These are phyloP conservation scores for Nakataea oryzae DNA, from an alignment of 2,329 filamentous ascomycete species.

Conservation along the genomic window DNA sequence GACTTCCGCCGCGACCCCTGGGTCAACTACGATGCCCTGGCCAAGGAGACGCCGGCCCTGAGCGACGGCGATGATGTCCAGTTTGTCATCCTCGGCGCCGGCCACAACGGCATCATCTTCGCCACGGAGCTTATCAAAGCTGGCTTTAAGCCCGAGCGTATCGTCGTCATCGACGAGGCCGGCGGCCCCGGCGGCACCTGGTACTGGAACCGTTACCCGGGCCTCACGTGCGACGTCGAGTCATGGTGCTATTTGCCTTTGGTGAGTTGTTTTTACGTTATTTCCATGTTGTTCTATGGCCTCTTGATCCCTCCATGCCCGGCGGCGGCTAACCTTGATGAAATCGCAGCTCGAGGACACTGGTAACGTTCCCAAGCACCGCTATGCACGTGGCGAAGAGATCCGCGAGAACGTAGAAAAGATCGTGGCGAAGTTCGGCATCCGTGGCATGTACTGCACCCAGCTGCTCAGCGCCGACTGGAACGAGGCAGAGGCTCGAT, in stretches of 20 bases:
- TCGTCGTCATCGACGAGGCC: background rate
- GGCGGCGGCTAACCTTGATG: too few relatives aligned
- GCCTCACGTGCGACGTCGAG: slow-evolving; percentile 32
- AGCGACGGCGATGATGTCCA: background rate
- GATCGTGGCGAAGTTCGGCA: slow-evolving; percentile 25
- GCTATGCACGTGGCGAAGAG: slow-evolving; percentile 24
- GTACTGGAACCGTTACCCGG: slow-evolving; percentile 3
- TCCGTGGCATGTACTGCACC: slow-evolving; percentile 31
- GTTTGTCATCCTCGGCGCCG: background rate
- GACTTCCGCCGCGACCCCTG: too few relatives aligned
- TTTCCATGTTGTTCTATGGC: too few relatives aligned
- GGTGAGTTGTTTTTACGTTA: too few relatives aligned
- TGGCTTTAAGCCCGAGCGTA: background rate
- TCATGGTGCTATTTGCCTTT: slow-evolving; percentile 50
- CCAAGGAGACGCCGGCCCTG: background rate
- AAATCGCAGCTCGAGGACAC: slow-evolving; percentile 49
- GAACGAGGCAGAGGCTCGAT: slow-evolving; percentile 22
- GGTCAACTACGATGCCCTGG: background rate
- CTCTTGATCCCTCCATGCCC: too few relatives aligned
- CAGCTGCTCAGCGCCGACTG: slow-evolving; percentile 25
- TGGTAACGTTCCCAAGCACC: slow-evolving; percentile 43
- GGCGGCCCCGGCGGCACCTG: background rate
- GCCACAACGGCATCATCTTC: background rate
- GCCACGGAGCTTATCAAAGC: background rate
- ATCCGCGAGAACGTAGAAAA: slow-evolving; percentile 33